phyloP scores from a whole-genome alignment of 106 monocot genomes.

The Dactylorhiza incarnata region DNA sequence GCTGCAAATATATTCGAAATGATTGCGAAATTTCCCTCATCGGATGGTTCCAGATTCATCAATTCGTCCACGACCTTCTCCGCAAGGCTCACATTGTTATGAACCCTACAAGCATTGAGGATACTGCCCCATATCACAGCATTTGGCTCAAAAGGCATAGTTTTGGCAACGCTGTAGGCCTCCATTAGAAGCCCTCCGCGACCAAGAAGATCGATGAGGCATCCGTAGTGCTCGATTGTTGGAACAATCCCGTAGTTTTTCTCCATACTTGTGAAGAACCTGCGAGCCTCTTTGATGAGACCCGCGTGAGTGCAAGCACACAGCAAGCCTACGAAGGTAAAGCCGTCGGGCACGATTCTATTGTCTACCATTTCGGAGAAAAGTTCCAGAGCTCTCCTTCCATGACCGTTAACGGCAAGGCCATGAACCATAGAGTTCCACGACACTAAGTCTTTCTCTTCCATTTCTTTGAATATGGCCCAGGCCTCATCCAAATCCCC shows the following conservation, averaged over 20 bases:
- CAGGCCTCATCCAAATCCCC: conserved; percentile 52
- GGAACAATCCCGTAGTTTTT: conserved; percentile 53
- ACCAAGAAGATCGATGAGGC: conserved; percentile 71
- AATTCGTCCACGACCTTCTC: conserved; percentile 49
- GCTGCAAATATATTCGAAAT: conserved; percentile 72
- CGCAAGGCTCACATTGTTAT: conserved; percentile 60
- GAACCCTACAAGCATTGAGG: conserved; percentile 56
- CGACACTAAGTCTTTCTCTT: conserved; percentile 44
- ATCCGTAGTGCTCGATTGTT: conserved; percentile 82
- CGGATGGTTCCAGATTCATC: conserved; percentile 32
- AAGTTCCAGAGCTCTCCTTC: conserved; percentile 46
- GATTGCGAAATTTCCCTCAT: conserved; percentile 58
- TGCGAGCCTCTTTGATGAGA: conserved; percentile 49
- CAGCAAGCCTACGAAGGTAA: conserved; percentile 63
- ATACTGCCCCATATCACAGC: conserved; percentile 72
- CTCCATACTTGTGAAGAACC: conserved; percentile 59
- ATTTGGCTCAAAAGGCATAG: conserved; percentile 70
- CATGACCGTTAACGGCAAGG: conserved; percentile 63
- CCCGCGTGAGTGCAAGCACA: conserved; percentile 69
- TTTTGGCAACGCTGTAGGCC: conserved; percentile 42
- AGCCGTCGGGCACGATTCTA: conserved; percentile 48
- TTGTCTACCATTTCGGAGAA: conserved; percentile 51
- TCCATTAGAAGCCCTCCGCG: conserved; percentile 61
- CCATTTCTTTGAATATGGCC: conserved; percentile 40
- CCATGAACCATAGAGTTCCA: conserved; percentile 87